Evolutionary conservation across 2,329 filamentous ascomycete genomes (phyloP).

Genomic region (Colletotrichum sublineola): DNA sequence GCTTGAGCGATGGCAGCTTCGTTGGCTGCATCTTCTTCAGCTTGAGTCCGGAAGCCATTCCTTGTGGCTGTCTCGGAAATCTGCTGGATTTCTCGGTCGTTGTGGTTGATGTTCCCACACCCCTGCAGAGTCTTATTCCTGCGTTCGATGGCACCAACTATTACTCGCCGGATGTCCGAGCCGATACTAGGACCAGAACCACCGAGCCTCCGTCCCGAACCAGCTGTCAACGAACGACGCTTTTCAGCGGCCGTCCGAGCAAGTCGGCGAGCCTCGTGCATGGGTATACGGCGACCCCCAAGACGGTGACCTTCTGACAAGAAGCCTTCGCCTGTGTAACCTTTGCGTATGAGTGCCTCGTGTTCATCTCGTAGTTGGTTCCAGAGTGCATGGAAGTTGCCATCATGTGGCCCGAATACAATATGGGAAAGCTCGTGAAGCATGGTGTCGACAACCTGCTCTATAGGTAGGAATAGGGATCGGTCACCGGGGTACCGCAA

Average conservation of each 20-base stretch:
- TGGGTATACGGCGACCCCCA: conserved; percentile 75
- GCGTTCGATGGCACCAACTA: conserved; percentile 78
- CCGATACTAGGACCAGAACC: conserved; percentile 68
- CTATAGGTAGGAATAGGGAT: conserved; percentile 82
- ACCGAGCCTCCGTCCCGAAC: conserved; percentile 80
- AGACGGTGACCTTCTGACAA: conserved; percentile 80
- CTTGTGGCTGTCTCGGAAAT: conserved; percentile 73
- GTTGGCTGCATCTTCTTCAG: conserved; percentile 90
- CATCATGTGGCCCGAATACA: conserved; percentile 85
- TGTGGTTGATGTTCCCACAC: conserved; percentile 79
- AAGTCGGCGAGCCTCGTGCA: conserved; percentile 79
- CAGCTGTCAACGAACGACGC: conserved; percentile 68
- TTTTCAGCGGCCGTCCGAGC: conserved; percentile 82
- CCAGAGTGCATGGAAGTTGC: conserved; percentile 87
- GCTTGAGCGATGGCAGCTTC: conserved; percentile 88
- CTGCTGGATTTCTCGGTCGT: conserved; percentile 74
- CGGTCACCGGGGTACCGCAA: conserved; percentile 82
- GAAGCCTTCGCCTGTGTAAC: conserved; percentile 93
- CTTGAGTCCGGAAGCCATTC: conserved; percentile 84
- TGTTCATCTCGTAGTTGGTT: conserved; percentile 91
- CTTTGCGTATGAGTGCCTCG: conserved; percentile 80
- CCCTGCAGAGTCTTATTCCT: conserved; percentile 77
- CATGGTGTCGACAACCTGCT: conserved; percentile 89
- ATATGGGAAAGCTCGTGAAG: conserved; percentile 95
- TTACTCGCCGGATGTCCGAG: conserved; percentile 78